Conservation (phyloP, 2,329 filamentous ascomycete species). For the Venturia oleaginea region DNA sequence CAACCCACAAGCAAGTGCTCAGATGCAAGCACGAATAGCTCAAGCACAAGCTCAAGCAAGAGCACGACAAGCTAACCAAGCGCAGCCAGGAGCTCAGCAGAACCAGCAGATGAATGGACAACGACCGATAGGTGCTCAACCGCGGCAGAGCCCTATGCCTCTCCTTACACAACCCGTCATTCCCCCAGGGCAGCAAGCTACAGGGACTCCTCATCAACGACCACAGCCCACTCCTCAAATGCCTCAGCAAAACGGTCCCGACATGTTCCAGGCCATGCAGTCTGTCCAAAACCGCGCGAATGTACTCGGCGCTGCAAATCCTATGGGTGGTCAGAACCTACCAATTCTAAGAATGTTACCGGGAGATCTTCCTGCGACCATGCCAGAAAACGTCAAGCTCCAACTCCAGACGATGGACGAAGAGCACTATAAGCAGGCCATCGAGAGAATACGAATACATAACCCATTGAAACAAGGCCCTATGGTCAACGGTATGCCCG, state of each 20-base stretch:
- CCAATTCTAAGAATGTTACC: slow-evolving; percentile 3
- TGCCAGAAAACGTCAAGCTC: neutral
- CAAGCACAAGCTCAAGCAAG: neutral
- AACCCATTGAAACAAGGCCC: neutral
- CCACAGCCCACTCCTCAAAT: slow-evolving; percentile 3
- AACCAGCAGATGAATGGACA: slow-evolving; percentile 8
- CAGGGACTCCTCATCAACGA: slow-evolving; percentile 5
- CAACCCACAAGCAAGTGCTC: slow-evolving; percentile 10
- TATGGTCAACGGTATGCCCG: neutral
- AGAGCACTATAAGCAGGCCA: neutral
- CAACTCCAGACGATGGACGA: slow-evolving; percentile 7
- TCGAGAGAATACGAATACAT: neutral
- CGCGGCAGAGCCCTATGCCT: slow-evolving; percentile 8
- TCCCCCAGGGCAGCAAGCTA: neutral
- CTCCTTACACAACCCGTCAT: slow-evolving; percentile 6
- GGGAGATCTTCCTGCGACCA: neutral
- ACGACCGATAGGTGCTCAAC: neutral
- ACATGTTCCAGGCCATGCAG: slow-evolving; percentile 9
- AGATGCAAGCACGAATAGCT: slow-evolving; percentile 20
- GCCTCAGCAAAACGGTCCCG: neutral
- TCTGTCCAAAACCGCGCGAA: neutral
- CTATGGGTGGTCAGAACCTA: neutral
- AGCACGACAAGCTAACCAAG: slow-evolving; percentile 13
- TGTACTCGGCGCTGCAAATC: neutral
- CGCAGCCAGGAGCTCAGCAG: slow-evolving; percentile 7